Evolutionary conservation across 2,329 filamentous ascomycete genomes (phyloP).

Genomic region (Sporothrix luriei): DNA sequence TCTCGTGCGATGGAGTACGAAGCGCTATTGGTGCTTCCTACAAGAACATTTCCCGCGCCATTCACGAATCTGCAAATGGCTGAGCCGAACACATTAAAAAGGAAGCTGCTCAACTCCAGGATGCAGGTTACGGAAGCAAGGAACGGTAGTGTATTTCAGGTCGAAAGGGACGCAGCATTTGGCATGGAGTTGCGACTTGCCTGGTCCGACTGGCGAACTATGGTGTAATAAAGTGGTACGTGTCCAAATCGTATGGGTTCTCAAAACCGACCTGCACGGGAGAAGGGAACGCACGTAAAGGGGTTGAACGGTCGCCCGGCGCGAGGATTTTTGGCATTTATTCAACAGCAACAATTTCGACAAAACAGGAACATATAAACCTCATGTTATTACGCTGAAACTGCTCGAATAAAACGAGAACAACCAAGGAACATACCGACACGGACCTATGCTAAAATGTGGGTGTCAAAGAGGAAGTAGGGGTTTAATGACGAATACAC

Average conservation of each 20-base stretch:
- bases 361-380: neutral
- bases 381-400: conserved; percentile 1
- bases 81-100: neutral
- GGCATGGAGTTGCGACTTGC: neutral
- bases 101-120: neutral
- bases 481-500: neutral
- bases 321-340: neutral
- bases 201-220: neutral
- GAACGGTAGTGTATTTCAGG: neutral
- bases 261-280: neutral
- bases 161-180: conserved; percentile 25
- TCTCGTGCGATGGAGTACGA: neutral
- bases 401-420: neutral
- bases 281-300: conserved; percentile 4
- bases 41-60: neutral
- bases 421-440: too few species aligned
- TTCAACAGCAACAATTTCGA: neutral
- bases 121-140: neutral
- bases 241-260: neutral
- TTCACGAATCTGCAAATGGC: too few species aligned
- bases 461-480: too few species aligned
- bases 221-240: conserved; percentile 15
- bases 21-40: neutral
- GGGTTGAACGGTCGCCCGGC: neutral
- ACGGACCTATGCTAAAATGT: too few species aligned